These are phyloP conservation scores for Artemisia annua DNA, from an alignment of 129 eudicot species.

Conservation along the genomic window DNA sequence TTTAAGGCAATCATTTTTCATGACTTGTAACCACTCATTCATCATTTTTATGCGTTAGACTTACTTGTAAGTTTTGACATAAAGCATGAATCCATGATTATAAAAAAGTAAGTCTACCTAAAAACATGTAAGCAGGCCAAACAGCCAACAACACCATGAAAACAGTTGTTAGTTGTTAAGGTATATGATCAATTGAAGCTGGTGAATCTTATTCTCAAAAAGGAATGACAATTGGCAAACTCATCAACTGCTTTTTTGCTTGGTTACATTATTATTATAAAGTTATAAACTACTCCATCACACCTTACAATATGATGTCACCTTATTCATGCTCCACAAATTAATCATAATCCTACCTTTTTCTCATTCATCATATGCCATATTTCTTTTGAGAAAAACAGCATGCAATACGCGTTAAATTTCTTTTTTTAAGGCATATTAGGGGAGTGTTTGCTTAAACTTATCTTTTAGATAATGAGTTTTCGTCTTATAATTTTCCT, in stretches of 20 bases:
- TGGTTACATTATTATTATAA: not conserved
- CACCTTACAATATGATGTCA: not conserved
- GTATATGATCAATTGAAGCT: too few species aligned
- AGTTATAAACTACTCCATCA: slow-evolving; percentile 22
- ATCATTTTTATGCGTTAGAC: not conserved
- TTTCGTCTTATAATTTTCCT: too few species aligned
- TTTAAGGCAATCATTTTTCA: not conserved
- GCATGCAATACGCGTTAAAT: too few species aligned
- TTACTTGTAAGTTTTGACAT: not conserved
- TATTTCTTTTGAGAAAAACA: too few species aligned
- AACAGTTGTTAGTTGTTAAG: not conserved
- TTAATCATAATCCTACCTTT: too few species aligned
- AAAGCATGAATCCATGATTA: not conserved
- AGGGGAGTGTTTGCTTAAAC: too few species aligned
- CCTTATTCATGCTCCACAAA: not conserved
- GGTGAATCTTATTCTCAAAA: slow-evolving; percentile 22
- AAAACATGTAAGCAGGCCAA: slow-evolving; percentile 9
- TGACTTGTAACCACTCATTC: not conserved
- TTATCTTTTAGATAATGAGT: too few species aligned
- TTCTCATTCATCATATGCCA: too few species aligned
- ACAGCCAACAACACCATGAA: slow-evolving; percentile 19
- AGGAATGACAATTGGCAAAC: slow-evolving; percentile 24
- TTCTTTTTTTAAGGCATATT: too few species aligned
- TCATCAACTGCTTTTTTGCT: slow-evolving; percentile 21
- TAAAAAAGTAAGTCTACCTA: slow-evolving; percentile 1